Conservation (phyloP, 2,329 filamentous ascomycete species). For the Ascochyta lentis region DNA sequence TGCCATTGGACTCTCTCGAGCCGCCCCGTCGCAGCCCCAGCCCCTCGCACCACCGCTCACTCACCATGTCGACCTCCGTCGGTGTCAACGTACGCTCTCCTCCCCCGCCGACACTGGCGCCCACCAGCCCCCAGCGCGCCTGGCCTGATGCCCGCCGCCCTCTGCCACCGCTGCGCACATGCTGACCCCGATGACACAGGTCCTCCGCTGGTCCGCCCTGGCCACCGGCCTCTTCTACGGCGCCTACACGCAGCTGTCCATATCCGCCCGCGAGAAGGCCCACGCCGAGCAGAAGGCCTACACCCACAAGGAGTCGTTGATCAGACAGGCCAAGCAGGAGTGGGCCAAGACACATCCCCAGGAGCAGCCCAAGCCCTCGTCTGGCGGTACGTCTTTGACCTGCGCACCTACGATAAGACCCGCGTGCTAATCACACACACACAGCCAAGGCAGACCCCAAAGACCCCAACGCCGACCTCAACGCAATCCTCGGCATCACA, state of each 20-base stretch:
- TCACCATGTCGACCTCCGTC: constrained; percentile 54
- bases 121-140: neutral
- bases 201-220: constrained; percentile 95
- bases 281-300: constrained; percentile 80
- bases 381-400: constrained; percentile 35
- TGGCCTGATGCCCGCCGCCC: constrained; percentile 3
- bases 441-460: constrained; percentile 70
- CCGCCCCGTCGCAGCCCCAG: constrained; percentile 26
- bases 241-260: constrained; percentile 86
- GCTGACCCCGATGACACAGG: constrained; percentile 62
- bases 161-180: constrained; percentile 12
- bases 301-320: constrained; percentile 88
- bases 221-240: constrained; percentile 93
- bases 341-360: constrained; percentile 75
- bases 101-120: neutral
- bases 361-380: constrained; percentile 39
- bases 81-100: constrained; percentile 59
- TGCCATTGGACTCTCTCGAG: constrained; percentile 43
- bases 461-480: constrained; percentile 91
- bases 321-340: constrained; percentile 90
- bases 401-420: too few species aligned
- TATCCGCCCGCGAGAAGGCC: constrained; percentile 75
- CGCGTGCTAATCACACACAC: neutral
- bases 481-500: constrained; percentile 62
- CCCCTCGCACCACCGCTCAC: constrained; percentile 29